Evolutionary conservation across 1,139 yeast species (phyloP).

Genomic region (Debaryomyces coudertii): DNA sequence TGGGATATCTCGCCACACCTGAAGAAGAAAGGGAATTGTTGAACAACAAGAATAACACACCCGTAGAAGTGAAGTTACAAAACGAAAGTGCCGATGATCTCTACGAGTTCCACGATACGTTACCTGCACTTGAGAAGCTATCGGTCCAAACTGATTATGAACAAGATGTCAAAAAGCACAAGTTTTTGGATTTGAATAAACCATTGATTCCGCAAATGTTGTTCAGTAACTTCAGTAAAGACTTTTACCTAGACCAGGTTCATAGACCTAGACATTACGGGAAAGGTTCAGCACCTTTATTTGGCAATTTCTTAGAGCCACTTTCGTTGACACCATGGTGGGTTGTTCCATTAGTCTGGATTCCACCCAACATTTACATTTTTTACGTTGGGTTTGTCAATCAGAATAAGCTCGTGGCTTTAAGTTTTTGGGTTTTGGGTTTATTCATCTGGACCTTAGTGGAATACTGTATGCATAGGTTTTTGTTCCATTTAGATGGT

Average conservation of each 20-base stretch:
- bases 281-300: slow-evolving; percentile 81
- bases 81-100: slow-evolving; percentile 26
- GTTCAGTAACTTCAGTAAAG: slow-evolving; percentile 73
- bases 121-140: slow-evolving; percentile 73
- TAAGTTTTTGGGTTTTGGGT: slow-evolving; percentile 60
- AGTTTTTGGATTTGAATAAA: slow-evolving; percentile 80
- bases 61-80: slow-evolving; percentile 46
- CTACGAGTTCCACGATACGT: slow-evolving; percentile 57
- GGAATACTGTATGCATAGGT: slow-evolving; percentile 87
- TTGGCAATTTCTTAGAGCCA: slow-evolving; percentile 53
- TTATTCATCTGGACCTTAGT: slow-evolving; percentile 88
- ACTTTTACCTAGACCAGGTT: slow-evolving; percentile 91
- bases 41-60: slow-evolving; percentile 44
- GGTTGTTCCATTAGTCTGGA: slow-evolving; percentile 87
- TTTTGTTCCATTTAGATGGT: slow-evolving; percentile 87
- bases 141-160: slow-evolving; percentile 77
- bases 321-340: slow-evolving; percentile 55
- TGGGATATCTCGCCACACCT: slow-evolving; percentile 51
- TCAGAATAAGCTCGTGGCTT: slow-evolving; percentile 38
- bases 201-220: slow-evolving; percentile 83
- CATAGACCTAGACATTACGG: slow-evolving; percentile 92
- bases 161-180: slow-evolving; percentile 72
- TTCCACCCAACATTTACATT: slow-evolving; percentile 69
- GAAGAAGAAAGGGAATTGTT: slow-evolving; percentile 47
- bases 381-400: slow-evolving; percentile 45